Evolutionary conservation across 2,329 filamentous ascomycete genomes (phyloP).

Genomic region (Diaporthe humulicola): DNA sequence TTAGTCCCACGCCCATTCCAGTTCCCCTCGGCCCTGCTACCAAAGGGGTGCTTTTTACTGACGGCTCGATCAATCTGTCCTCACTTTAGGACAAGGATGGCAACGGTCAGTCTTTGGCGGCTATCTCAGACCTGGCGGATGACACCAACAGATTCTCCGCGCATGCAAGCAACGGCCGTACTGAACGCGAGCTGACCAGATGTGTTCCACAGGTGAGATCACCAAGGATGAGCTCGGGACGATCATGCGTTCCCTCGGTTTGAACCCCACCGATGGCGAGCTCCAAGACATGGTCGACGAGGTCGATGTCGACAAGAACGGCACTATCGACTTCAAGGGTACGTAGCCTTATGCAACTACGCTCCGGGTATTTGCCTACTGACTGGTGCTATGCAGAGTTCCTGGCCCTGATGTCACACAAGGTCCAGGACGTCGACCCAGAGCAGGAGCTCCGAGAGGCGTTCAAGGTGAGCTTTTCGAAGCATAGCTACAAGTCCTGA

Average conservation of each 20-base stretch:
- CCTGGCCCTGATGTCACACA: slow-evolving; percentile 28
- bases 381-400: slow-evolving; percentile 5
- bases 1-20: slow-evolving; percentile 1
- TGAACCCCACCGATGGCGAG: slow-evolving; percentile 68
- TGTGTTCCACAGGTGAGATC: slow-evolving; percentile 65
- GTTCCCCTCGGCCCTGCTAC: neutral
- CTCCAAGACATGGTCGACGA: slow-evolving; percentile 77
- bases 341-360: slow-evolving; percentile 30
- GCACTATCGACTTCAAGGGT: slow-evolving; percentile 75
- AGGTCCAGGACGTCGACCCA: slow-evolving; percentile 28
- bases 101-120: slow-evolving; percentile 33
- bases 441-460: slow-evolving; percentile 26
- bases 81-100: slow-evolving; percentile 35
- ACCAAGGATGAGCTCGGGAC: slow-evolving; percentile 73
- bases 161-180: neutral
- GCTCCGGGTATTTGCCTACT: neutral
- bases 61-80: neutral
- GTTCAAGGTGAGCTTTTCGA: slow-evolving; percentile 8
- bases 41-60: neutral
- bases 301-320: slow-evolving; percentile 74
- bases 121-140: neutral
- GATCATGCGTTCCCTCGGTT: slow-evolving; percentile 74
- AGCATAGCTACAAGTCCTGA: neutral
- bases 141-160: neutral
- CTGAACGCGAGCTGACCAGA: neutral